Evolutionary conservation across 768 basidiomycete genomes (phyloP).

Genomic region (Daedalea quercina): DNA sequence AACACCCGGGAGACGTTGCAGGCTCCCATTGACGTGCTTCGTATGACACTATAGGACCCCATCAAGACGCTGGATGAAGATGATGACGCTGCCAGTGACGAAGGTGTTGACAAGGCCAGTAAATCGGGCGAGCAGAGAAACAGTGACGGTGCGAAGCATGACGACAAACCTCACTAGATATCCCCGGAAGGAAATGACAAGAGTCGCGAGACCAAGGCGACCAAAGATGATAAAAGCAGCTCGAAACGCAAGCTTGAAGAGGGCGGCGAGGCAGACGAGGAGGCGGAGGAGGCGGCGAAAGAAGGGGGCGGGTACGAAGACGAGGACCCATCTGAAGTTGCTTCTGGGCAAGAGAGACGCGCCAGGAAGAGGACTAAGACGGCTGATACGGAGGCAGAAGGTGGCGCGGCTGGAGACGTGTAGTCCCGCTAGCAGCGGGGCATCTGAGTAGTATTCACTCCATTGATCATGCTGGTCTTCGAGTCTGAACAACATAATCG

Average conservation of each 20-base stretch:
- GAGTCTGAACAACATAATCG: too few species aligned
- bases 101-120: too few species aligned
- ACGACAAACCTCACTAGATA: neutral
- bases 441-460: too few species aligned
- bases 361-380: neutral
- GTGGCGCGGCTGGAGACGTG: neutral
- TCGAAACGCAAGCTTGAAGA: neutral
- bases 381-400: neutral
- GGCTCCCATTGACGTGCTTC: neutral
- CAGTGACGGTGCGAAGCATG: neutral
- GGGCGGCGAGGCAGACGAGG: conserved; percentile 3
- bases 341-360: conserved; percentile 3
- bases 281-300: conserved; percentile 10
- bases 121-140: neutral
- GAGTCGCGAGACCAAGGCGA: neutral
- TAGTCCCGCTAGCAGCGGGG: too few species aligned
- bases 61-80: conserved; percentile 20
- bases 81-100: neutral
- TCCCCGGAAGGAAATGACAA: neutral
- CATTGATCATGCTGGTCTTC: too few species aligned
- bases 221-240: neutral
- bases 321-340: neutral
- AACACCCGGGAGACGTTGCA: neutral
- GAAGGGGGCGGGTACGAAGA: conserved; percentile 1
- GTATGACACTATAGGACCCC: conserved; percentile 21